Base-by-base conservation (phyloP, 441 rosid genomes). In the Lepidium campestre region DNA sequence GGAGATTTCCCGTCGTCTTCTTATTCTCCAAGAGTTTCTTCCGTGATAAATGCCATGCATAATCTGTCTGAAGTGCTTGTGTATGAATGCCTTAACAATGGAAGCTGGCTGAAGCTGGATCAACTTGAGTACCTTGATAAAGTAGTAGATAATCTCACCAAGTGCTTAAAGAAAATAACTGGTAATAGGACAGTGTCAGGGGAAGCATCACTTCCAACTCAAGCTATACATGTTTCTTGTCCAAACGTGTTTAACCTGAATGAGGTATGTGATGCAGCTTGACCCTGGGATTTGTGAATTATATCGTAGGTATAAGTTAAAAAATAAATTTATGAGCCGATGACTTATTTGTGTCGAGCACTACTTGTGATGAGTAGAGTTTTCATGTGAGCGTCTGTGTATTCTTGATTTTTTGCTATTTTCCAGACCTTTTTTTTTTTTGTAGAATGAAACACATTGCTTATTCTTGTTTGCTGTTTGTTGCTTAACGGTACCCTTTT, bases 31-130 rank as follows among this genome's bases (percentile, higher is more conserved):
- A 71, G 79, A 77, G 79, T 82, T 40, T 79, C 60, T 47, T 68
- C 75, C 14, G 70, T 88, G 57, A 73, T 90, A 74, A 73, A 76
- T 59, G 75, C 89, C 39, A 72, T 85, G 81, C 83, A 76, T 71
- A 80, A 76, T 71, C 74, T 90, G 57, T 85, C 98, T 57, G 88
- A 86, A 70, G 62, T 85, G 75, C 89, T 93, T 72, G 80, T 83
- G 32, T 70, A 46, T 81, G 82, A 85, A 47, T 85, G 86, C 73
- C 82, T 80, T 31, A 79, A 57, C 65, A 81, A 79, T 62, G 65
- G 71, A 7, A 79, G 73, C 68, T 74, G 73, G 75, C 34, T 90
- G 77, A 80, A 74, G 79, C 81, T 75, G 54, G 77, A 81, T 58
- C 89, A 88, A 41, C 47, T 45, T 61, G 82, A 75, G 74, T 70